Base-by-base conservation (phyloP, 148 eudicot genomes). In the Rhododendron williamsianum region DNA sequence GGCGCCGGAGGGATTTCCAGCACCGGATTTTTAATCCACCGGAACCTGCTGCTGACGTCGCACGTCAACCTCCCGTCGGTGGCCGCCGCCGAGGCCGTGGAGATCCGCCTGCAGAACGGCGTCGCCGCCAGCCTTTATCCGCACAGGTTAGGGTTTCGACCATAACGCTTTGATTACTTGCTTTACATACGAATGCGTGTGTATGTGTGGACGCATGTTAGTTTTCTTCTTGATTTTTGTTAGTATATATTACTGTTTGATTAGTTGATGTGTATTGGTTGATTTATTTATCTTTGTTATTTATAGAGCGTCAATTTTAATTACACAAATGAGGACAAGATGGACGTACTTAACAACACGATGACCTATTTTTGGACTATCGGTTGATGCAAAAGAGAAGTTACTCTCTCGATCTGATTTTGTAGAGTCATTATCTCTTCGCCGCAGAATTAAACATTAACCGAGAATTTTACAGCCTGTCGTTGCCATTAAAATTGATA, bases 21-120 rank as follows among this genome's bases (percentile, higher is more conserved):
- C 60, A 91, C 96, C 2, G 98, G 99, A 23, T 93, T 95, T 79
- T 87, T 94, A 48, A 95, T 97, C 87, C 99, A 95, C 89, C 87
- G 91, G 84, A 95, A 93, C 49, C 90, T 97, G 16, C 88, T 97
- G 21, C 84, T 97, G 52, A 97, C 99, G 4, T 94, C 99, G 16
- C 99, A 97, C 84, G 92, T 81, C 38, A 94, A 93, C 84, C 90
- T 97, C 80, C 98, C 98, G 9, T 95, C 98, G 27, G 94, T 94
- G 15, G 86, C 88, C 12, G 98, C 93, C 4, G 94, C 98, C 56
- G 98, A 97, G 74, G 89, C 88, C 19, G 92, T 95, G 46, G 96
- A 94, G 94, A 93, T 97, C 91, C 90, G 91, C 21, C 90, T 97
- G 25, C 98, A 92, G 9, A 95, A 89, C 87, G 98, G 94, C 56